These are phyloP conservation scores for Lentinula edodes DNA, from an alignment of 768 basidiomycete species.

Conservation along the genomic window DNA sequence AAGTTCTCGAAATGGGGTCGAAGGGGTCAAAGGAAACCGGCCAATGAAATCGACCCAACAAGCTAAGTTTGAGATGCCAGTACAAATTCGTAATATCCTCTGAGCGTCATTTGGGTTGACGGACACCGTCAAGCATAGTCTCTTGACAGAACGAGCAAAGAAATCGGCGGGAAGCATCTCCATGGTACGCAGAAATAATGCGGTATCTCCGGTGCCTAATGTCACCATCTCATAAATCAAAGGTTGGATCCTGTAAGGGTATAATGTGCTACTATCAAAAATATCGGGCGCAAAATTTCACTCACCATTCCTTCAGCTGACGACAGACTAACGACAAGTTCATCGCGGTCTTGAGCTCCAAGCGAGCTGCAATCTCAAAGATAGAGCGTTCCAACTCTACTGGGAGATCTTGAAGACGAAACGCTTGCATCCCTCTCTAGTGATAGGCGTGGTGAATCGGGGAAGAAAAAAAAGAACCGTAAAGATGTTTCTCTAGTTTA, in stretches of 20 bases:
- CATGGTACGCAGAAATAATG: conserved; percentile 30
- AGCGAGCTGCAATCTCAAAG: conserved; percentile 26
- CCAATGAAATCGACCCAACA: conserved; percentile 30
- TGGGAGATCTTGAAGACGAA: conserved; percentile 21
- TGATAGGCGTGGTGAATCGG: not conserved
- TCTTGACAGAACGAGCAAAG: conserved; percentile 30
- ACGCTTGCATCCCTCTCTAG: not conserved
- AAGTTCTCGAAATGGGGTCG: conserved; percentile 14
- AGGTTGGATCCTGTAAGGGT: conserved; percentile 29
- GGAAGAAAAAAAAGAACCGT: not conserved
- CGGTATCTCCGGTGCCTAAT: conserved; percentile 23
- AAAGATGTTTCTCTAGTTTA: not conserved
- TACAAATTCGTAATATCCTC: conserved; percentile 29
- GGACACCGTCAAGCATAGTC: conserved; percentile 30
- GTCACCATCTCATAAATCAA: conserved; percentile 33
- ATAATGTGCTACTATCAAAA: no score
- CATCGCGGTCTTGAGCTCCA: conserved; percentile 20
- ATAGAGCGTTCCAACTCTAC: conserved; percentile 35
- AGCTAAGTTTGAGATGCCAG: conserved; percentile 29
- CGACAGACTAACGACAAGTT: conserved; percentile 30
- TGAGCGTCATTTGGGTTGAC: conserved; percentile 22
- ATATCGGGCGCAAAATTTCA: not conserved
- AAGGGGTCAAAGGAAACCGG: conserved; percentile 9
- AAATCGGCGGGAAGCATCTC: conserved; percentile 26
- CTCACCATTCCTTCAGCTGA: conserved; percentile 28